Conservation (phyloP, 78 protist species). For the Guillardia theta region DNA sequence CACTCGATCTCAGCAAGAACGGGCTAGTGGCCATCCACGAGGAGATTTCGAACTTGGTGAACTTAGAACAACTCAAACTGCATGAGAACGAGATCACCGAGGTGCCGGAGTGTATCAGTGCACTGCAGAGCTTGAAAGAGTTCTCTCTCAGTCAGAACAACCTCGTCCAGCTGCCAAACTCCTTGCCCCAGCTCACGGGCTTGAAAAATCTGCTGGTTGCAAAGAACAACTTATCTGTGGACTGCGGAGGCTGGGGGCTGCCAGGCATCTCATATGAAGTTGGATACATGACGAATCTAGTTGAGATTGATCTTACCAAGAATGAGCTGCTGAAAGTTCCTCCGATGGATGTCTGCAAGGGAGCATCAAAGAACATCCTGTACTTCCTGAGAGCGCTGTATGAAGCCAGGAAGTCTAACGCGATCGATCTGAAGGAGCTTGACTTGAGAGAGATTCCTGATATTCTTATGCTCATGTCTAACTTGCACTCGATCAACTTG, state of each 20-base stretch:
- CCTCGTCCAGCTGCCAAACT: not conserved
- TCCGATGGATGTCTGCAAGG: not conserved
- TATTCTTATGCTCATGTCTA: not conserved
- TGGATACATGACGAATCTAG: not conserved
- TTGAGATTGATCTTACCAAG: not conserved
- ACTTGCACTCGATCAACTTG: not conserved
- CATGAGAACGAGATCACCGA: not conserved
- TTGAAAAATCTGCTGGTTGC: not conserved
- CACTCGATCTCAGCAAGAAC: not conserved
- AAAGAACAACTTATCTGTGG: not conserved
- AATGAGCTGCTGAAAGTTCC: not conserved
- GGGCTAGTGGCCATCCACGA: not conserved
- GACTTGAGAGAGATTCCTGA: not conserved
- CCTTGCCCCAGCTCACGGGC: not conserved
- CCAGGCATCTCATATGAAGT: not conserved
- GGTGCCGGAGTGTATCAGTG: not conserved
- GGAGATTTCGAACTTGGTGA: not conserved
- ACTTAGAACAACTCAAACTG: not conserved
- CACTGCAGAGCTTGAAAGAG: not conserved
- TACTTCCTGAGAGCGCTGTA: not conserved
- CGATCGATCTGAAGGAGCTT: not conserved
- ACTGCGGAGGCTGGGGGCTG: not conserved
- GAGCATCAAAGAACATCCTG: not conserved
- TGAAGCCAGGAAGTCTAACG: not conserved
- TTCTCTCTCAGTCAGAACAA: not conserved